Conservation (phyloP, 495 filamentous ascomycete species). For the Geoglossum glabrum region DNA sequence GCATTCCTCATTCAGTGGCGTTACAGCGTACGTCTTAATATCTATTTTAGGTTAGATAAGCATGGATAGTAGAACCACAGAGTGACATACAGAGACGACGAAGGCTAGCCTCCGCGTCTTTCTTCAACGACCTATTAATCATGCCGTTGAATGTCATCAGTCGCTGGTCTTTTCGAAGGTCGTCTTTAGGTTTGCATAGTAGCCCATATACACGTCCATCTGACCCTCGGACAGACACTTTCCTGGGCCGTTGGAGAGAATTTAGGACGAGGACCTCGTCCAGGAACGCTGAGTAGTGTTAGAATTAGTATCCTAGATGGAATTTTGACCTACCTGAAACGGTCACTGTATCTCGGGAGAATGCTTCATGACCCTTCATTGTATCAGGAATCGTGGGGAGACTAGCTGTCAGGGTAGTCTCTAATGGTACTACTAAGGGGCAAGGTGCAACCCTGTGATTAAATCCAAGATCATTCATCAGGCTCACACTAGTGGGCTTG, state of each 20-base stretch:
- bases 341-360: conserved; percentile 43
- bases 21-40: conserved; percentile 92
- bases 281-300: conserved; percentile 37
- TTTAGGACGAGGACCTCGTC: conserved; percentile 79
- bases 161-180: conserved; percentile 87
- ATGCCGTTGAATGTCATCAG: conserved; percentile 98
- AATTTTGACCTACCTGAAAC: conserved; percentile 26
- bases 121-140: conserved; percentile 85
- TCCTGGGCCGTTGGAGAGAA: conserved; percentile 81
- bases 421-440: conserved; percentile 67
- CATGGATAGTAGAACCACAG: not conserved
- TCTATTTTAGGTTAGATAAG: conserved; percentile 23
- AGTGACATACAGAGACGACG: conserved; percentile 40
- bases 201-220: conserved; percentile 77
- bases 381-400: conserved; percentile 56
- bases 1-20: conserved; percentile 91
- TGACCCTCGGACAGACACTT: conserved; percentile 68
- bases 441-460: conserved; percentile 67
- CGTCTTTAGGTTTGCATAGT: conserved; percentile 94
- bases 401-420: conserved; percentile 62
- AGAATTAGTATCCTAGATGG: conserved; percentile 15
- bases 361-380: conserved; percentile 58
- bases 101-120: conserved; percentile 73
- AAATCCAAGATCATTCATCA: conserved; percentile 60
- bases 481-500: conserved; percentile 47